Percentiles rank a stretch among this genome's conserved stretches.
Evolutionary conservation across 495 filamentous ascomycete genomes (phyloP).

Genomic region (Lasiosphaeria hispida): DNA sequence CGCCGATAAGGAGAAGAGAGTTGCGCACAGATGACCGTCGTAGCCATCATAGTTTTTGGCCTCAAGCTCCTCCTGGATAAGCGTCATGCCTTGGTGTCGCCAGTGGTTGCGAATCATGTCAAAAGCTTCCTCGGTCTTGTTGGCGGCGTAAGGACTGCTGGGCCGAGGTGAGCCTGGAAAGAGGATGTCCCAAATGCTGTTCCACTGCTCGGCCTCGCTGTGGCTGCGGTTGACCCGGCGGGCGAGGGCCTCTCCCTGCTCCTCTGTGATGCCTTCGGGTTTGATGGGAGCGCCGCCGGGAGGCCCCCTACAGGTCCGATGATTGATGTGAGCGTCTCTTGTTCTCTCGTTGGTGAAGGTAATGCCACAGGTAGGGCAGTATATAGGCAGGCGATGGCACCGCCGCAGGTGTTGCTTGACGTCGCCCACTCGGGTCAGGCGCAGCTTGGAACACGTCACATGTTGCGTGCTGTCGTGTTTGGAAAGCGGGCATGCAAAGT

Average conservation of each 20-base stretch:
- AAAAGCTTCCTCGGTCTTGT: background rate
- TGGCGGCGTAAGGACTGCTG: background rate
- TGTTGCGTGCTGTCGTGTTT: conserved; percentile 2
- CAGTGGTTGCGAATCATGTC: background rate
- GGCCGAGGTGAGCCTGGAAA: background rate
- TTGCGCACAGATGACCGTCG: too few species aligned
- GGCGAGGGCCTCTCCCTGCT: background rate
- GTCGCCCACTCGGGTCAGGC: background rate
- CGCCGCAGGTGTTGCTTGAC: conserved; percentile 4
- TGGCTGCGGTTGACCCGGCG: background rate
- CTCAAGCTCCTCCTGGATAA: background rate
- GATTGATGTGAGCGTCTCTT: background rate
- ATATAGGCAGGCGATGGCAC: background rate
- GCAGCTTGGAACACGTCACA: background rate
- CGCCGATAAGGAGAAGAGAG: background rate
- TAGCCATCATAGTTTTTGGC: too few species aligned
- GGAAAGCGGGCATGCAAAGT: background rate
- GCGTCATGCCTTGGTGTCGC: background rate
- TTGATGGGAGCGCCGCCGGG: background rate
- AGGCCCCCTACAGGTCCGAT: background rate
- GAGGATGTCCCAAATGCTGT: background rate
- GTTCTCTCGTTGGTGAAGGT: background rate
- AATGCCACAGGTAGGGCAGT: background rate
- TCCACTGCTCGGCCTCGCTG: background rate
- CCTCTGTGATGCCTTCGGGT: background rate